Evolutionary conservation across 768 basidiomycete genomes (phyloP).

Genomic region (Mycena rosella): DNA sequence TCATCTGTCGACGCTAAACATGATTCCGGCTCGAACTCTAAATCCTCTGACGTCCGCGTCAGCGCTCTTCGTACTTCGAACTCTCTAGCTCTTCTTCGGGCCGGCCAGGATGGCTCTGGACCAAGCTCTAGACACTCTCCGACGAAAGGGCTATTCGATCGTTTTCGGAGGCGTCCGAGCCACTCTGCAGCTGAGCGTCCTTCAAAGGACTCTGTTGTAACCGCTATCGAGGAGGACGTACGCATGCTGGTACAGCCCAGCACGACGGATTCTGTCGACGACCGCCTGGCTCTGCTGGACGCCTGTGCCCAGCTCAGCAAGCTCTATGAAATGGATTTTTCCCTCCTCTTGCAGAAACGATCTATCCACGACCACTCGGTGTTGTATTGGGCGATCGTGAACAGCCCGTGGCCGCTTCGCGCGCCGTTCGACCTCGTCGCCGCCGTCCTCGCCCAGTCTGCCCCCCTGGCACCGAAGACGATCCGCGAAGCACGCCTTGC

Average conservation of each 20-base stretch:
- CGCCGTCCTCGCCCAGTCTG: slow-evolving; percentile 8
- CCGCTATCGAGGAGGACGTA: slow-evolving; percentile 6
- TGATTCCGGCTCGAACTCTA: not conserved
- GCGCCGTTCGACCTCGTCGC: slow-evolving; percentile 19
- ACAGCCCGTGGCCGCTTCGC: slow-evolving; percentile 8
- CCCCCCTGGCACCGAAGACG: slow-evolving; percentile 11
- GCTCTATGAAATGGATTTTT: slow-evolving; percentile 13
- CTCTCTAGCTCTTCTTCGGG: not conserved
- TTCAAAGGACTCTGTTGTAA: not conserved
- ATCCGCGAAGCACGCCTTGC: slow-evolving; percentile 18
- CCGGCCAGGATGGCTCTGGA: not conserved
- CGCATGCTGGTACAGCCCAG: slow-evolving; percentile 6
- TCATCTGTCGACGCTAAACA: not conserved
- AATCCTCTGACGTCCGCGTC: not conserved
- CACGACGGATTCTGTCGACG: not conserved
- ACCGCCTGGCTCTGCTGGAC: slow-evolving; percentile 8
- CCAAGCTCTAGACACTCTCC: not conserved
- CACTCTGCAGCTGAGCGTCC: not conserved
- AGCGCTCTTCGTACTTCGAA: no score
- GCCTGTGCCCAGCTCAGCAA: slow-evolving; percentile 14
- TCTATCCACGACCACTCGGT: slow-evolving; percentile 7
- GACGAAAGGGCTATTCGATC: not conserved
- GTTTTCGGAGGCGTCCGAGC: slow-evolving; percentile 5
- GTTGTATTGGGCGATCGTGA: slow-evolving; percentile 25
- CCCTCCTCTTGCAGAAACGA: slow-evolving; percentile 13